A percentile compares a stretch with the other conserved stretches of the same genome.
Evolutionary conservation across 2,329 filamentous ascomycete genomes (phyloP).

Genomic region (Phaeosphaeriaceae sp.): DNA sequence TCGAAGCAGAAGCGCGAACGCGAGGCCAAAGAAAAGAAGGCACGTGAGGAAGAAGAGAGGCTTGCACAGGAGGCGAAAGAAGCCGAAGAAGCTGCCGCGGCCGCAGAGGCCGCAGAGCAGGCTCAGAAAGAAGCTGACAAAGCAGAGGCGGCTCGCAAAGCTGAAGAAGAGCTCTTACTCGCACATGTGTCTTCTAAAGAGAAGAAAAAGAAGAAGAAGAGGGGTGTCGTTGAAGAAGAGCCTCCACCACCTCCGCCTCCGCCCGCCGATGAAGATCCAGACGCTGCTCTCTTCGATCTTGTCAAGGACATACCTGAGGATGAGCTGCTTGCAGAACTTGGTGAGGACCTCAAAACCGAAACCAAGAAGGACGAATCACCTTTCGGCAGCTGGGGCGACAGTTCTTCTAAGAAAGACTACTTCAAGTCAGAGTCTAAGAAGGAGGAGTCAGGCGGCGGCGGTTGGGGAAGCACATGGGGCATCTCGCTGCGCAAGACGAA

Average conservation of each 20-base stretch:
- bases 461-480: constrained; percentile 53
- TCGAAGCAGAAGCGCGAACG: constrained; percentile 38
- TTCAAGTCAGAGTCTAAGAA: constrained; percentile 24
- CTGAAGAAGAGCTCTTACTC: constrained; percentile 36
- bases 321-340: constrained; percentile 46
- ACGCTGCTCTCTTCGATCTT: constrained; percentile 43
- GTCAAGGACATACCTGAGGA: constrained; percentile 43
- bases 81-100: constrained; percentile 28
- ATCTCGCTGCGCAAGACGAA: constrained; percentile 54
- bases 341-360: constrained; percentile 24
- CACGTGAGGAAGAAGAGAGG: constrained; percentile 22
- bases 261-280: constrained; percentile 24
- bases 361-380: constrained; percentile 35
- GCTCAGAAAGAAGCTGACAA: constrained; percentile 34
- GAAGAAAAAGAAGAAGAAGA: constrained; percentile 43
- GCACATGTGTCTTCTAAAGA: constrained; percentile 30
- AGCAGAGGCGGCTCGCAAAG: constrained; percentile 42
- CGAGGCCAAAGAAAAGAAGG: constrained; percentile 35
- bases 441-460: constrained; percentile 32
- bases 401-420: constrained; percentile 35
- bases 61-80: constrained; percentile 23
- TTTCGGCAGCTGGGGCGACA: constrained; percentile 47
- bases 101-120: constrained; percentile 45
- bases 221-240: constrained; percentile 23
- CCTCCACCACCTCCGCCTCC: constrained; percentile 23